These are phyloP conservation scores for Candida koratica DNA, from an alignment of 805 yeast genomes.

Conservation along the genomic window DNA sequence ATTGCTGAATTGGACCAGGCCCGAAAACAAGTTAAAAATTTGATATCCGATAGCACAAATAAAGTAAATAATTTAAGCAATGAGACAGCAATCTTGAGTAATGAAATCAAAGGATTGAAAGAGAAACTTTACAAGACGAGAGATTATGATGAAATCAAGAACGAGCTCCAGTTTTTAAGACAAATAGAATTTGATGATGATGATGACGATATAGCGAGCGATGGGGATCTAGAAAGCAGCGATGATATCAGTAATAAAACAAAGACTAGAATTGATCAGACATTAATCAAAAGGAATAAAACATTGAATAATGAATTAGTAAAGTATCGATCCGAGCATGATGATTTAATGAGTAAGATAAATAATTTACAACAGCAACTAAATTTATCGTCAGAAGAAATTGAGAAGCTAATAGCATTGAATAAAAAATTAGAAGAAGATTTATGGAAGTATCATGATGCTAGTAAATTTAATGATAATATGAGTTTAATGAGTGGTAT, in stretches of 20 bases:
- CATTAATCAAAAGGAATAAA: slow-evolving; percentile 66
- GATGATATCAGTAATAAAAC: slow-evolving; percentile 26
- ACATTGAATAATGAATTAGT: slow-evolving; percentile 68
- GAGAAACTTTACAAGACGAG: slow-evolving; percentile 46
- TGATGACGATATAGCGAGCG: too few relatives aligned
- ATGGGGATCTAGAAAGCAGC: slow-evolving; percentile 42
- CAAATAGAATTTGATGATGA: slow-evolving; percentile 68
- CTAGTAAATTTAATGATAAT: slow-evolving; percentile 47
- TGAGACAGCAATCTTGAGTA: slow-evolving; percentile 45
- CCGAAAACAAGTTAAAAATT: slow-evolving; percentile 26
- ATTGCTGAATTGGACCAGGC: slow-evolving; percentile 55
- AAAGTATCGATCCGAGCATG: slow-evolving; percentile 57
- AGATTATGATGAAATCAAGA: slow-evolving; percentile 79
- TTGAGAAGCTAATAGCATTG: slow-evolving; percentile 39
- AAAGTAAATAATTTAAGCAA: slow-evolving; percentile 38
- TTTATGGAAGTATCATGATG: slow-evolving; percentile 53
- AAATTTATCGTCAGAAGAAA: slow-evolving; percentile 29
- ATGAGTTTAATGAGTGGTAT: slow-evolving; percentile 65
- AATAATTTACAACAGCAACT: slow-evolving; percentile 37
- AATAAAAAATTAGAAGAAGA: slow-evolving; percentile 73
- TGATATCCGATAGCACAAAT: slow-evolving; percentile 24
- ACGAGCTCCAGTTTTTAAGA: slow-evolving; percentile 67
- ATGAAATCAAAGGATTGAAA: slow-evolving; percentile 50
- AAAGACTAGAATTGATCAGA: slow-evolving; percentile 44
- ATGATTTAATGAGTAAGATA: slow-evolving; percentile 41